Conservation (phyloP, 257 asterid genomes). For the Leptodermis oblonga region DNA sequence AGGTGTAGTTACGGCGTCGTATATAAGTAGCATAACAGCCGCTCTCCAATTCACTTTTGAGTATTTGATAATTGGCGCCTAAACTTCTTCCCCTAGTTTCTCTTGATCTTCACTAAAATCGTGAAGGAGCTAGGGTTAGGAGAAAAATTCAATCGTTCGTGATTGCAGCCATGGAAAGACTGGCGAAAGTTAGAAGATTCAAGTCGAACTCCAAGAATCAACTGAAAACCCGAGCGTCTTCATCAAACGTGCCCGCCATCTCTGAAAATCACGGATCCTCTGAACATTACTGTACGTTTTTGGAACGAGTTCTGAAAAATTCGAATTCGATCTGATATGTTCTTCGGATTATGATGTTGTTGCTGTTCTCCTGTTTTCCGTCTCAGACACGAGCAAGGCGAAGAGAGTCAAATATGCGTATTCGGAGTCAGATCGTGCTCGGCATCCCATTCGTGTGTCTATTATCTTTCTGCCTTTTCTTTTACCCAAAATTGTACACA, state of each 20-base stretch:
- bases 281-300: slow-evolving; percentile 29
- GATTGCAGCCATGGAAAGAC: neutral
- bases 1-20: neutral
- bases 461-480: neutral
- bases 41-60: neutral
- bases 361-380: slow-evolving; percentile 4
- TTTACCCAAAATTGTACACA: neutral
- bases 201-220: slow-evolving; percentile 24
- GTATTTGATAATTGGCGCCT: slow-evolving; percentile 23
- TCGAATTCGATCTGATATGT: slow-evolving; percentile 9
- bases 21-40: neutral
- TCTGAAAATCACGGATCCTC: slow-evolving; percentile 28
- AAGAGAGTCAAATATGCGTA: slow-evolving; percentile 50
- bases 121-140: neutral
- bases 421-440: slow-evolving; percentile 29
- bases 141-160: neutral
- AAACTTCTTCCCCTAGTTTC: slow-evolving; percentile 4
- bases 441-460: slow-evolving; percentile 17
- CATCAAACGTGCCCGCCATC: slow-evolving; percentile 16
- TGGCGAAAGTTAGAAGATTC: slow-evolving; percentile 29
- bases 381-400: slow-evolving; percentile 37
- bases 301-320: neutral
- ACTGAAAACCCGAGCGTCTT: slow-evolving; percentile 15
- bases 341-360: neutral
- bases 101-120: neutral